Evolutionary conservation across 1,284 basidiomycete genomes (phyloP).

Genomic region (Cronartium ribicola): DNA sequence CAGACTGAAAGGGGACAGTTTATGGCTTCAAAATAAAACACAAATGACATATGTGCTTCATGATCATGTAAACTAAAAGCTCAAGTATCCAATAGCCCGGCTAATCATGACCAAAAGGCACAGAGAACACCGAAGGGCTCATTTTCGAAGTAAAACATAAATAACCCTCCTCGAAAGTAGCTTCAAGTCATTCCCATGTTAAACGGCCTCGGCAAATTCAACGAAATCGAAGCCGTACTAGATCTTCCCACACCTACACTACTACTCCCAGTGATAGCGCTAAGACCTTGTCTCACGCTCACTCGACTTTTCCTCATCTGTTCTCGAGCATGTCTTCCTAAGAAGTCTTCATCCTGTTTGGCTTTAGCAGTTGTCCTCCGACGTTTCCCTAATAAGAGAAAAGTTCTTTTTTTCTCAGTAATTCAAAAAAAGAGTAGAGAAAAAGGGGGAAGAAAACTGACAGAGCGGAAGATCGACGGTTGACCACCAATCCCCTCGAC

Average conservation of each 20-base stretch:
- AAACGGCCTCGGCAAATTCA: neutral
- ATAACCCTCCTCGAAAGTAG: no score
- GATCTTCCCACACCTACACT: no score
- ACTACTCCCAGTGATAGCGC: no score
- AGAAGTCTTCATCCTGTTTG: constrained; percentile 41
- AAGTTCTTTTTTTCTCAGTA: neutral
- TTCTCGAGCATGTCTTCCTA: constrained; percentile 31
- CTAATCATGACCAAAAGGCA: no score
- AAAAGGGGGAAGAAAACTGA: neutral
- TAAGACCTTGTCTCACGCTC: neutral
- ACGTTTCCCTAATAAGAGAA: constrained; percentile 31
- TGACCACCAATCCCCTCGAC: constrained; percentile 41
- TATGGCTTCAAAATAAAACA: no score
- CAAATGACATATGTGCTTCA: no score
- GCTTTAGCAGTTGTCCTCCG: constrained; percentile 38
- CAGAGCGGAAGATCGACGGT: constrained; percentile 36
- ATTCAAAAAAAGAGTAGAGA: neutral
- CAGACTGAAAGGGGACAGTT: no score
- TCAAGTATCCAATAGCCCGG: no score
- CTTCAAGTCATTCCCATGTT: neutral
- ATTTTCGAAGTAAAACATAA: no score
- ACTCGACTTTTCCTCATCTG: constrained; percentile 15
- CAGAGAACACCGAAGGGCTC: no score
- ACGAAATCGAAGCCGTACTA: no score
- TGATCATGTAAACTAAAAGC: no score